A percentile compares a stretch with the other conserved stretches of the same genome.
These are phyloP conservation scores for Nakazawaea sp. DNA, from an alignment of 805 yeast genomes.

Conservation along the genomic window DNA sequence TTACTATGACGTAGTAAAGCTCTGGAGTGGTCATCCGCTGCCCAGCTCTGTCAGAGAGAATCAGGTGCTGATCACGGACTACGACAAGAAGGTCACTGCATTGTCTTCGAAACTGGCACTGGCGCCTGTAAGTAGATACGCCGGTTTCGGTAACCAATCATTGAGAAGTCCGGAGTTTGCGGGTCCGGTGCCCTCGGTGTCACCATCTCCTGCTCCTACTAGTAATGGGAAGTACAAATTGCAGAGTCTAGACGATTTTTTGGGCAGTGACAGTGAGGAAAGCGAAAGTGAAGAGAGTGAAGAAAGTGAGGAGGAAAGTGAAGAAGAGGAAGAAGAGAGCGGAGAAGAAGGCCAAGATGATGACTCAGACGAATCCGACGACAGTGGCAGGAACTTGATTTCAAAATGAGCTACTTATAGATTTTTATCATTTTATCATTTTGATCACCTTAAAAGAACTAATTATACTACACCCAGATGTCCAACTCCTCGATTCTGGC, in stretches of 20 bases:
- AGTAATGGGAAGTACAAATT: constrained; percentile 43
- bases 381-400: too few relatives aligned
- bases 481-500: constrained; percentile 41
- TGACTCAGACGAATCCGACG: constrained; percentile 26
- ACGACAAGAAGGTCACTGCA: constrained; percentile 1
- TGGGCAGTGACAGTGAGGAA: constrained; percentile 37
- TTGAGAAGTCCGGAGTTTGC: background rate
- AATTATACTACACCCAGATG: constrained; percentile 25
- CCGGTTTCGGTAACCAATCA: constrained; percentile 5
- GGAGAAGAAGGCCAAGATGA: constrained; percentile 21
- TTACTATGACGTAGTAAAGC: background rate
- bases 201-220: background rate
- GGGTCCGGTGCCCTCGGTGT: background rate
- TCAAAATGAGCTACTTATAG: too few relatives aligned
- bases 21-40: constrained; percentile 6
- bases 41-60: constrained; percentile 2
- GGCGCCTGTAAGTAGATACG: background rate
- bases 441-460: too few relatives aligned
- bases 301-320: constrained; percentile 20
- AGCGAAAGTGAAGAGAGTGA: constrained; percentile 21
- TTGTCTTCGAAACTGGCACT: constrained; percentile 4
- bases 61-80: constrained; percentile 2
- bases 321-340: constrained; percentile 22
- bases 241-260: constrained; percentile 84
- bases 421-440: too few relatives aligned